A percentile compares a stretch with the other conserved stretches of the same genome.
phyloP scores from a whole-genome alignment of 23 red algal genomes.

The Gracilaria vermiculophylla region DNA sequence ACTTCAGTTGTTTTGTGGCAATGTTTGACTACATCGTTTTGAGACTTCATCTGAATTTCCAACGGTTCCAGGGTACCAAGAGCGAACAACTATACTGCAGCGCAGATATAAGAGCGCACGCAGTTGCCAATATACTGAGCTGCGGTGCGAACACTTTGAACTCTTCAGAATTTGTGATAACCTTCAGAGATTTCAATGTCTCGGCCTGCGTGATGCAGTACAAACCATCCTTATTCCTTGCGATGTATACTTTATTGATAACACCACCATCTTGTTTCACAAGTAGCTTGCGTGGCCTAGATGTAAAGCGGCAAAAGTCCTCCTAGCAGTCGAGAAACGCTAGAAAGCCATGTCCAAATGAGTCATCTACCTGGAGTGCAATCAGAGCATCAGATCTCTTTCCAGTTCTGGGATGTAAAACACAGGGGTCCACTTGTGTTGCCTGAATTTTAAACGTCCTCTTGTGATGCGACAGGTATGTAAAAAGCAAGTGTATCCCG shows the following conservation, averaged over 20 bases:
- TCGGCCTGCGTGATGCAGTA: neutral
- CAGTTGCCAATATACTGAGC: slow-evolving; percentile 21
- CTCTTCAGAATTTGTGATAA: neutral
- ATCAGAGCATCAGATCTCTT: neutral
- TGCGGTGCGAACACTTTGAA: neutral
- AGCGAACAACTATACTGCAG: slow-evolving; percentile 6
- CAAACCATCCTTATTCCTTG: neutral
- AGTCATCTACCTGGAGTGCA: slow-evolving; percentile 33
- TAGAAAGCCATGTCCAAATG: neutral
- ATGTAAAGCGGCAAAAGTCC: neutral
- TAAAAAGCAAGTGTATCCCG: slow-evolving; percentile 37
- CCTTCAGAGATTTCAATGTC: neutral
- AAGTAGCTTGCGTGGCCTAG: neutral
- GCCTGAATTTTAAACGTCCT: neutral
- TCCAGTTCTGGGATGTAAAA: neutral
- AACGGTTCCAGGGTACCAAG: too few species aligned
- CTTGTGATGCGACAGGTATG: slow-evolving; percentile 28
- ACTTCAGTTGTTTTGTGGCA: neutral
- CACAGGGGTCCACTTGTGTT: slow-evolving; percentile 28
- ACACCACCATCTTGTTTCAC: neutral
- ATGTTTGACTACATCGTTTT: neutral
- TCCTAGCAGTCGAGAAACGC: slow-evolving; percentile 22
- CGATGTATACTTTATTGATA: neutral
- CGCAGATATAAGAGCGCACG: neutral
- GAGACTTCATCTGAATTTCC: neutral